These are phyloP conservation scores for Nissolia schottii DNA, from an alignment of 306 rosid genomes.

Conservation along the genomic window DNA sequence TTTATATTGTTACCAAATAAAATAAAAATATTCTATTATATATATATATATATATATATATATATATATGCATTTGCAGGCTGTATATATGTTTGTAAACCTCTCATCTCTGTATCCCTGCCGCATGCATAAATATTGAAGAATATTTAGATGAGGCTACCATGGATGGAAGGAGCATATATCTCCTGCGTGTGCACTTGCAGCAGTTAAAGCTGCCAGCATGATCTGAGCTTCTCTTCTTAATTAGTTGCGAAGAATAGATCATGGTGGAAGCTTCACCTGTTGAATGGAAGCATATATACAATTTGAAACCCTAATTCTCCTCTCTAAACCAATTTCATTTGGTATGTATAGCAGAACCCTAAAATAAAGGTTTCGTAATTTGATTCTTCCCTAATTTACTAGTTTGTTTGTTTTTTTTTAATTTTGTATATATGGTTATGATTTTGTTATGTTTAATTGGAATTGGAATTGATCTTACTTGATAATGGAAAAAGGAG, in stretches of 20 bases:
- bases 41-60: too few relatives aligned
- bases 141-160: not conserved
- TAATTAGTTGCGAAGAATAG: constrained; percentile 25
- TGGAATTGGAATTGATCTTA: too few relatives aligned
- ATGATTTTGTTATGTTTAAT: not conserved
- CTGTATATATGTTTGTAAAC: not conserved
- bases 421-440: not conserved
- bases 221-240: constrained; percentile 48
- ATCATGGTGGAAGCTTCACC: constrained; percentile 68
- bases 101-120: not conserved
- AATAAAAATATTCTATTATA: too few relatives aligned
- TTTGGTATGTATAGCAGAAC: not conserved
- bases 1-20: too few relatives aligned
- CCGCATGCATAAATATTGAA: not conserved
- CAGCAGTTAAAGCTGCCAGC: constrained; percentile 76
- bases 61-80: not conserved
- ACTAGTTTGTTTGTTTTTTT: not conserved
- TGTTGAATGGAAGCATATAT: constrained; percentile 47
- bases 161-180: not conserved
- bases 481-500: not conserved
- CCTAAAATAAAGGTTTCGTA: not conserved
- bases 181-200: constrained; percentile 34
- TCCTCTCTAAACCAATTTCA: not conserved
- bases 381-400: not conserved
- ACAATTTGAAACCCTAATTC: constrained; percentile 14